phyloP scores from a whole-genome alignment of 768 basidiomycete species.

The Imleria badia region DNA sequence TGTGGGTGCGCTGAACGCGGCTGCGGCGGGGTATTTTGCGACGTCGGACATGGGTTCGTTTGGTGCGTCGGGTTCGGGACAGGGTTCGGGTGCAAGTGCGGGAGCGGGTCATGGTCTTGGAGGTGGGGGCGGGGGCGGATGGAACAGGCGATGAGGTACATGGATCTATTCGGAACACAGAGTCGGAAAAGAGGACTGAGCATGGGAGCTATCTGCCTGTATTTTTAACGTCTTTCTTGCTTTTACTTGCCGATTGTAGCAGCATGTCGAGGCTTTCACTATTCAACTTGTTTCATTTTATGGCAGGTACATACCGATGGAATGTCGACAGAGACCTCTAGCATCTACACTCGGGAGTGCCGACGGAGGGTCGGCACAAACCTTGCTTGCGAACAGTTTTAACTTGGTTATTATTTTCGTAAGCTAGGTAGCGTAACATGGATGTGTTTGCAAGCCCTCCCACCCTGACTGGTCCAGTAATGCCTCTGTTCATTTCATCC shows the following conservation, averaged over 20 bases:
- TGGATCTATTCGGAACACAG: not conserved
- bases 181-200: not conserved
- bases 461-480: no score
- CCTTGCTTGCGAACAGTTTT: no score
- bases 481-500: no score
- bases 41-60: slow-evolving; percentile 16
- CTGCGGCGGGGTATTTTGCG: slow-evolving; percentile 19
- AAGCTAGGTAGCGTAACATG: no score
- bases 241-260: not conserved
- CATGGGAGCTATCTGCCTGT: not conserved
- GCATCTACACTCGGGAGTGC: no score
- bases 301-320: no score
- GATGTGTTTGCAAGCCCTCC: no score
- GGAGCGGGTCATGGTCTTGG: not conserved
- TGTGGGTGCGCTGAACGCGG: slow-evolving; percentile 12
- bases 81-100: not conserved
- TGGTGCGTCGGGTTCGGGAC: slow-evolving; percentile 8
- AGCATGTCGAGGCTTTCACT: not conserved
- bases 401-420: no score
- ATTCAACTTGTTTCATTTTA: not conserved
- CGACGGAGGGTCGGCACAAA: no score
- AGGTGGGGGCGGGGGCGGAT: not conserved
- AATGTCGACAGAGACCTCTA: no score
- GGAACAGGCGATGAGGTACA: slow-evolving; percentile 13
- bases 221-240: slow-evolving; percentile 1